phyloP scores from a whole-genome alignment of 2,329 filamentous ascomycete genomes.

The Cercospora citrullina region DNA sequence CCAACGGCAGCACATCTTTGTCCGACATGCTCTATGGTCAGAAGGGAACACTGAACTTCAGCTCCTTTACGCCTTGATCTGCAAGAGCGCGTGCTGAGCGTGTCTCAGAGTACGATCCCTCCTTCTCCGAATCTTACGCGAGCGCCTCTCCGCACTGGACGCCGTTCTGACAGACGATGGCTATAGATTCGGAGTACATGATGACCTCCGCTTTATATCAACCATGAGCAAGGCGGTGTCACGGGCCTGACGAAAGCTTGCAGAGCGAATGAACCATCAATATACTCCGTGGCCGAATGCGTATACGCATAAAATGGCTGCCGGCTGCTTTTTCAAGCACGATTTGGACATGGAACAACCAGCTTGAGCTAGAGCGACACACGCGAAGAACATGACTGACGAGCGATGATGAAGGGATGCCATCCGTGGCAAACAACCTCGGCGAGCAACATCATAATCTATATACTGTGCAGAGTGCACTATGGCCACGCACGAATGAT shows the following conservation, averaged over 20 bases:
- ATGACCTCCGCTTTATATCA: slow-evolving; percentile 32
- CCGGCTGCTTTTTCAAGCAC: slow-evolving; percentile 28
- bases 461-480: slow-evolving; percentile 9
- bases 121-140: slow-evolving; percentile 23
- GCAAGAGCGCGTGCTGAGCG: slow-evolving; percentile 18
- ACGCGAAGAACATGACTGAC: slow-evolving; percentile 6
- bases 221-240: slow-evolving; percentile 16
- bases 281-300: slow-evolving; percentile 28
- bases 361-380: not conserved
- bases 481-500: not conserved
- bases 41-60: slow-evolving; percentile 22
- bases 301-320: slow-evolving; percentile 21
- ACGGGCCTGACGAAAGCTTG: slow-evolving; percentile 19
- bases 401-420: slow-evolving; percentile 7
- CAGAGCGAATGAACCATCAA: slow-evolving; percentile 13
- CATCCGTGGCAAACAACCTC: slow-evolving; percentile 2
- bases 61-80: slow-evolving; percentile 16
- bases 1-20: slow-evolving; percentile 25
- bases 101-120: slow-evolving; percentile 26
- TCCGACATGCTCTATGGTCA: slow-evolving; percentile 33
- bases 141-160: slow-evolving; percentile 21
- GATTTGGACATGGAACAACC: slow-evolving; percentile 15
- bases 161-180: slow-evolving; percentile 18
- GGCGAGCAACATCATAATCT: not conserved
- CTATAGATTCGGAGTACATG: slow-evolving; percentile 29